Percentiles rank a stretch among this genome's conserved stretches.
Conservation (phyloP, 768 basidiomycete genomes). For the Mrakia gelida region DNA sequence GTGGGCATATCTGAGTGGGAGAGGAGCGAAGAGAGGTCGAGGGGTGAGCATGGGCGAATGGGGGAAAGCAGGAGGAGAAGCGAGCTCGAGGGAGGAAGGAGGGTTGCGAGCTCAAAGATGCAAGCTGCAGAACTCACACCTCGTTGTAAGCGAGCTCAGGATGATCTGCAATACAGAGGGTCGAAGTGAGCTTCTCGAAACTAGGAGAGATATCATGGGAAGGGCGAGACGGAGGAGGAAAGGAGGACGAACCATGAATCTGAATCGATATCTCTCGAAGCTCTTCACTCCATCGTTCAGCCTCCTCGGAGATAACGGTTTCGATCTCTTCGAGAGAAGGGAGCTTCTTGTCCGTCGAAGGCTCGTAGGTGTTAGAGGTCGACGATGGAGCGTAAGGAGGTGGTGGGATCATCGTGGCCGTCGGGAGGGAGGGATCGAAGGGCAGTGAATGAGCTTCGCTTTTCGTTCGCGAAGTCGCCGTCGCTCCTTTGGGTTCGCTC, state of each 20-base stretch:
- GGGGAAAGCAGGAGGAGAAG: too few relatives aligned
- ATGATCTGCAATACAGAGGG: not conserved
- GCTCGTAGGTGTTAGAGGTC: not conserved
- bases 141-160: slow-evolving; percentile 17
- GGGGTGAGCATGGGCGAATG: not conserved
- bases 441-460: too few relatives aligned
- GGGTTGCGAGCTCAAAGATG: not conserved
- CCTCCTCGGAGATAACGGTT: not conserved
- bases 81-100: not conserved
- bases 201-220: too few relatives aligned
- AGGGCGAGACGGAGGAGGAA: not conserved
- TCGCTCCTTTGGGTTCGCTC: too few relatives aligned
- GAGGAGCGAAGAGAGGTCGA: not conserved
- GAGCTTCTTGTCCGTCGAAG: not conserved
- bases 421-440: not conserved
- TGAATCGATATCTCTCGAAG: not conserved
- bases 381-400: not conserved
- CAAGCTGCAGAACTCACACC: not conserved
- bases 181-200: not conserved
- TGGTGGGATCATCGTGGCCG: not conserved
- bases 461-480: too few relatives aligned
- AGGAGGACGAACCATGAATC: not conserved
- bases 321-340: not conserved
- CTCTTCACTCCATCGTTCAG: not conserved
- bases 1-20: not conserved